Conservation (phyloP, 1,284 basidiomycete species). For the Puccinia hordei region DNA sequence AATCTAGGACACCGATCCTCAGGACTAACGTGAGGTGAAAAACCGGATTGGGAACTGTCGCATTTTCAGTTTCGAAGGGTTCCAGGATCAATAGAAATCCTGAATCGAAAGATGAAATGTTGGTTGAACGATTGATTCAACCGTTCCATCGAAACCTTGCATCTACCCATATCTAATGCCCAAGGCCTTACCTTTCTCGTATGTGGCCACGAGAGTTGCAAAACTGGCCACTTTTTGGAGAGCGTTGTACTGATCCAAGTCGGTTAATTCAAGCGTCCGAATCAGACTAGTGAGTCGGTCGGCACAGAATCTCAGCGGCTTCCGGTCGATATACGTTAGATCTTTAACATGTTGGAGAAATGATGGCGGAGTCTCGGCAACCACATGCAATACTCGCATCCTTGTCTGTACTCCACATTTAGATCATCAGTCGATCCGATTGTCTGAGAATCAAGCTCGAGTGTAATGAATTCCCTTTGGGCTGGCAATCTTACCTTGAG, state of each 20-base stretch:
- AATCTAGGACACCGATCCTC: not conserved
- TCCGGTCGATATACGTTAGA: slow-evolving; percentile 95
- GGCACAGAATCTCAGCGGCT: slow-evolving; percentile 94
- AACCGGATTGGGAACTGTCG: slow-evolving; percentile 96
- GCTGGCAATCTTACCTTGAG: slow-evolving; percentile 70
- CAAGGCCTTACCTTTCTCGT: slow-evolving; percentile 79
- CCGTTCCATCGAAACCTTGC: not conserved
- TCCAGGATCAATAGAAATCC: slow-evolving; percentile 96
- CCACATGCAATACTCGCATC: slow-evolving; percentile 97
- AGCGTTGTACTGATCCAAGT: slow-evolving; percentile 86
- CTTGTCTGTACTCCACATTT: slow-evolving; percentile 69
- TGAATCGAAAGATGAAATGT: slow-evolving; percentile 57
- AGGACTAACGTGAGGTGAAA: slow-evolving; percentile 88
- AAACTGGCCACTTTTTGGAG: slow-evolving; percentile 95
- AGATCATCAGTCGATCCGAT: not conserved
- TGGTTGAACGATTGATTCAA: not conserved
- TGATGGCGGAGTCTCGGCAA: slow-evolving; percentile 98
- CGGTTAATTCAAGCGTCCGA: slow-evolving; percentile 83
- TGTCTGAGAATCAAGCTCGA: not conserved
- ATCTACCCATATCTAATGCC: not conserved
- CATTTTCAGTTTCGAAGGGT: slow-evolving; percentile 97
- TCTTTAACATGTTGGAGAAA: slow-evolving; percentile 98
- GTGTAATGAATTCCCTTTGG: not conserved
- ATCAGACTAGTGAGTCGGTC: slow-evolving; percentile 93
- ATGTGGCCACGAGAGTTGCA: slow-evolving; percentile 94